A percentile compares a stretch with the other conserved stretches of the same genome.
Conservation (phyloP, 148 eudicot species). For the Pharnaceum exiguum region DNA sequence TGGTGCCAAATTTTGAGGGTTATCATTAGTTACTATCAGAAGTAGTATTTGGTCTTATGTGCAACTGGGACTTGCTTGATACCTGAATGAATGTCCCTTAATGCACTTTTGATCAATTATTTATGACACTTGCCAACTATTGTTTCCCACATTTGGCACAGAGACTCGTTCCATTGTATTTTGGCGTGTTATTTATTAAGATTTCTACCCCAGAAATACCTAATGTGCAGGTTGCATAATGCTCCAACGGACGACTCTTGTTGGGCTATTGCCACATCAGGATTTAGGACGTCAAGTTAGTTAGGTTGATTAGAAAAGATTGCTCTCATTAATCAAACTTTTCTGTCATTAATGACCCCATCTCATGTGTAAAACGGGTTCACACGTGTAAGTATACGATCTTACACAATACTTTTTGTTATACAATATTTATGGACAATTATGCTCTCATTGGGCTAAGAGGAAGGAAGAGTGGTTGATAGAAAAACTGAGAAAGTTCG, state of each 20-base stretch:
- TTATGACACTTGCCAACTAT: constrained; percentile 6
- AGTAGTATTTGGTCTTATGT: constrained; percentile 2
- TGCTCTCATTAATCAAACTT: no score
- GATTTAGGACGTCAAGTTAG: no score
- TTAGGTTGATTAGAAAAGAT: no score
- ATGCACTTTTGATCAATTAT: constrained; percentile 2
- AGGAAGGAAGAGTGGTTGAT: constrained; percentile 72
- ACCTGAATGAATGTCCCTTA: constrained; percentile 22
- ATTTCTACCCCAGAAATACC: background rate
- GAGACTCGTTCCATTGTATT: background rate
- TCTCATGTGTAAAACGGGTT: no score
- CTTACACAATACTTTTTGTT: no score
- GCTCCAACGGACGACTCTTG: constrained; percentile 6
- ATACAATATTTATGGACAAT: no score
- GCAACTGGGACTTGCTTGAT: constrained; percentile 1
- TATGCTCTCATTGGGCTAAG: no score
- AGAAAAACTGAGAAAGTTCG: constrained; percentile 69
- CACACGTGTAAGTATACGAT: no score
- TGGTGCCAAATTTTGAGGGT: no score
- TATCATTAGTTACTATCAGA: constrained; percentile 10
- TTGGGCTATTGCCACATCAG: no score
- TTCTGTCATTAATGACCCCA: no score
- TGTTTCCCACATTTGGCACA: constrained; percentile 13
- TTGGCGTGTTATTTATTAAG: constrained; percentile 6
- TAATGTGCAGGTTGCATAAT: constrained; percentile 10